Percentiles rank a stretch among this genome's conserved stretches.
These are phyloP conservation scores for Mycosphaerelloides madeirae DNA, from an alignment of 2,329 filamentous ascomycete genomes.

Conservation along the genomic window DNA sequence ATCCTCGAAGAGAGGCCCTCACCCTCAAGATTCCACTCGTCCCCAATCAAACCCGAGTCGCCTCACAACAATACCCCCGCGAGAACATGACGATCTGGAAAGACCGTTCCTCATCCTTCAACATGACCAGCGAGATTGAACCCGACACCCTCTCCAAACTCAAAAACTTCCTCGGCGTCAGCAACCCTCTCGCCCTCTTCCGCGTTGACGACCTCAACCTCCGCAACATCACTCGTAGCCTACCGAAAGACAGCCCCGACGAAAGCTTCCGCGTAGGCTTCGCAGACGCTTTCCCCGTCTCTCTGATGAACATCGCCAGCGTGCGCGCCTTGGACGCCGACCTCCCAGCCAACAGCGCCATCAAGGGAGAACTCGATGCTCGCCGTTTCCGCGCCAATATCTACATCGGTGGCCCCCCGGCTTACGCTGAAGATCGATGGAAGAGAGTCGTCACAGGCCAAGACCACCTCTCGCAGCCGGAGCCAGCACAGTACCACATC, in stretches of 20 bases:
- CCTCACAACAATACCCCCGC: conserved; percentile 54
- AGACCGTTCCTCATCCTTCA: conserved; percentile 48
- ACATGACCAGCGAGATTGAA: conserved; percentile 43
- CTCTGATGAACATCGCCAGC: conserved; percentile 62
- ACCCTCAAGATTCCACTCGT: conserved; percentile 64
- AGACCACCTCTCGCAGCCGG: not conserved
- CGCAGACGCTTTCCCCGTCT: conserved; percentile 67
- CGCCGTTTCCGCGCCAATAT: conserved; percentile 68
- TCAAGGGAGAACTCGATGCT: conserved; percentile 51
- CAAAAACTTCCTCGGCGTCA: conserved; percentile 61
- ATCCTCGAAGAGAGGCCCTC: conserved; percentile 40
- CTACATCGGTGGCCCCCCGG: conserved; percentile 58
- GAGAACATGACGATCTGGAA: conserved; percentile 64
- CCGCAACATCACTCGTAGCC: conserved; percentile 57
- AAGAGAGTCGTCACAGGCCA: conserved; percentile 50
- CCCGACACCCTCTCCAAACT: conserved; percentile 59
- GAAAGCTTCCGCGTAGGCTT: conserved; percentile 64
- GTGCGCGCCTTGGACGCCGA: conserved; percentile 57
- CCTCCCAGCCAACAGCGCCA: conserved; percentile 49
- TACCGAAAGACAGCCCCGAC: conserved; percentile 53
- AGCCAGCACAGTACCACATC: conserved; percentile 43
- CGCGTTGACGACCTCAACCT: conserved; percentile 53
- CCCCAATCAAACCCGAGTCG: conserved; percentile 55
- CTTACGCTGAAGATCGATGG: conserved; percentile 69
- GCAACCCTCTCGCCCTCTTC: conserved; percentile 63